Base-by-base conservation (phyloP, 805 yeast genomes). In the Zygoascus biomembranicola region DNA sequence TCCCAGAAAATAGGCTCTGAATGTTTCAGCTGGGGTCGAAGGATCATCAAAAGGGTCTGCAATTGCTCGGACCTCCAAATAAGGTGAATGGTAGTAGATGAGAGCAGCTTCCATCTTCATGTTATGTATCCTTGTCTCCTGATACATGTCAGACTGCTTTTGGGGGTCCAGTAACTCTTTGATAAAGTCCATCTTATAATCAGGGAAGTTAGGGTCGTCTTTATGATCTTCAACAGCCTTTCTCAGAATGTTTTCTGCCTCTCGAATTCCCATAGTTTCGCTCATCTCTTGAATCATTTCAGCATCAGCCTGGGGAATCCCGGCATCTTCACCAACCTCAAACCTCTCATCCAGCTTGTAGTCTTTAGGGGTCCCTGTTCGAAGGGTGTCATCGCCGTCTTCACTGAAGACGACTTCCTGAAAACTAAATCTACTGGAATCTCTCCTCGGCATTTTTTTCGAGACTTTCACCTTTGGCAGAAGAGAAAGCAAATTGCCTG, bases 11-110 rank as follows among this genome's bases (percentile, higher is more conserved):
- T 78, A 79, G 1, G 75, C 77, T 50, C 84, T 68, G 50, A 77
- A 58, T 8, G 82, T 78, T 52, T 79, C 81, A 26, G 67, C 68
- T 1, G 76, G 76, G n/a, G 70, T 55, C 10, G 57, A 48, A 1
- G 76, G 75, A 55, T 79, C 80, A 59, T 80, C 84, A 48, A 58
- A 69, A 1, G 81, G 76, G 46, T 76, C 78, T 5, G 79, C 73
- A 31, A 81, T 77, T 4, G 84, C 76, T 43, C 84, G 64, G 19
- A 80, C 79, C 61, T 80, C 84, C 5, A 83, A 81, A 56, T 79
- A 79, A 3, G 83, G 82, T 1, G 82, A 77, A 56, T 70, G 74
- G 52, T 52, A 61, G 53, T 56, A 54, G 48, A 66, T 68, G 46
- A 77, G 61, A 28, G 71, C 74, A 19, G 71, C 74, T 52, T 74